phyloP scores from a whole-genome alignment of 805 yeast species.

The Candida namnaoensis region DNA sequence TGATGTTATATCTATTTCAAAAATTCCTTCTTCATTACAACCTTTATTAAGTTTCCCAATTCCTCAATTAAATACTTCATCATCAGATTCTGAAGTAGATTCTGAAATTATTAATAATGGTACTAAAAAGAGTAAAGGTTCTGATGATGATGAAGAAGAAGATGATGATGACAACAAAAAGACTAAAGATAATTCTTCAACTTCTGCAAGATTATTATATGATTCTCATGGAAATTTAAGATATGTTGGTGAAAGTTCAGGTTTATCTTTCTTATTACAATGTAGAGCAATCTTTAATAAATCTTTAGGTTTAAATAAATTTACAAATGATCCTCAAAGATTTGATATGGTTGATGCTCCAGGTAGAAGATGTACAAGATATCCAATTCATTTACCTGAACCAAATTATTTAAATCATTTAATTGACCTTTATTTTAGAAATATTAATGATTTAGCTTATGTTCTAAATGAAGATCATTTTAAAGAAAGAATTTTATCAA shows the following conservation, averaged over 20 bases:
- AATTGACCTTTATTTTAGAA: constrained; percentile 24
- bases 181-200: no score
- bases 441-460: constrained; percentile 31
- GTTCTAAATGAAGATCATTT: constrained; percentile 28
- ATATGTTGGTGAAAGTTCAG: constrained; percentile 33
- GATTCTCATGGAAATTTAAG: constrained; percentile 27
- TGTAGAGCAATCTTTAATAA: constrained; percentile 27
- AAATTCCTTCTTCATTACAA: constrained; percentile 11
- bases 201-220: constrained; percentile 19
- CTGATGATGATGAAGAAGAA: neutral
- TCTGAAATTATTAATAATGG: constrained; percentile 10
- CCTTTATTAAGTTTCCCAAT: constrained; percentile 12
- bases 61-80: constrained; percentile 1
- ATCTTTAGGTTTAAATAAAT: constrained; percentile 22
- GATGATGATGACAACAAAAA: no score
- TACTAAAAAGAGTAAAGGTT: constrained; percentile 1
- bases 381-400: constrained; percentile 21
- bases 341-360: constrained; percentile 25
- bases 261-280: constrained; percentile 31
- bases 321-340: constrained; percentile 29
- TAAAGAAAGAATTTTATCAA: constrained; percentile 6
- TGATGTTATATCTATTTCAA: neutral
- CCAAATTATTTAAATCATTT: constrained; percentile 21
- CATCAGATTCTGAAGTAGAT: constrained; percentile 4
- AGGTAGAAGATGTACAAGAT: constrained; percentile 1